Percentiles rank a stretch among this genome's conserved stretches.
phyloP scores from a whole-genome alignment of 768 basidiomycete genomes.

The Mrakia blollopis region DNA sequence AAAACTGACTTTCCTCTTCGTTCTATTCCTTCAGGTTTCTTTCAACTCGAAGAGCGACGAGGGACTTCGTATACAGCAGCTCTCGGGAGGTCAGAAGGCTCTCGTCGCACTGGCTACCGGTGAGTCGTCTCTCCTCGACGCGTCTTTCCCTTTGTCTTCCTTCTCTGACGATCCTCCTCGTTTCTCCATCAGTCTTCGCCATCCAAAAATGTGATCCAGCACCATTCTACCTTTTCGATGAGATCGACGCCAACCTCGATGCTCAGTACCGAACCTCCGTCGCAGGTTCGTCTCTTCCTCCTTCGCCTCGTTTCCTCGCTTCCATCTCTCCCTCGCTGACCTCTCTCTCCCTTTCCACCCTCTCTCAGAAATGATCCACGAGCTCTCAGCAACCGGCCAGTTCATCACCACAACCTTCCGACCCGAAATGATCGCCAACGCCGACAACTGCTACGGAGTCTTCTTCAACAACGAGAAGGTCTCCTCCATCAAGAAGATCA shows the following conservation, averaged over 20 bases:
- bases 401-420: conserved; percentile 99
- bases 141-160: neutral
- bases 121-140: conserved; percentile 41
- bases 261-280: conserved; percentile 97
- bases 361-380: conserved; percentile 85
- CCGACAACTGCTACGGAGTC: conserved; percentile 96
- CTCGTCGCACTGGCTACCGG: conserved; percentile 91
- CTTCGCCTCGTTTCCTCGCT: neutral
- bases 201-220: conserved; percentile 99
- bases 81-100: conserved; percentile 96
- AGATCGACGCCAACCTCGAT: conserved; percentile 98
- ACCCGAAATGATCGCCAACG: conserved; percentile 90
- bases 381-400: conserved; percentile 77
- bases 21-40: conserved; percentile 60
- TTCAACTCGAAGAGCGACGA: conserved; percentile 99
- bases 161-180: neutral
- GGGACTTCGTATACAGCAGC: conserved; percentile 88
- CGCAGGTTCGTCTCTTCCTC: conserved; percentile 59
- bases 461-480: conserved; percentile 94
- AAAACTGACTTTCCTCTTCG: neutral
- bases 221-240: conserved; percentile 99
- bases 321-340: neutral
- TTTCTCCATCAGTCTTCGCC: conserved; percentile 66
- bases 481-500: conserved; percentile 79
- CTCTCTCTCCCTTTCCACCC: neutral